Base-by-base conservation (phyloP, 116 monocot genomes). In the Trichopus zeylanicus region DNA sequence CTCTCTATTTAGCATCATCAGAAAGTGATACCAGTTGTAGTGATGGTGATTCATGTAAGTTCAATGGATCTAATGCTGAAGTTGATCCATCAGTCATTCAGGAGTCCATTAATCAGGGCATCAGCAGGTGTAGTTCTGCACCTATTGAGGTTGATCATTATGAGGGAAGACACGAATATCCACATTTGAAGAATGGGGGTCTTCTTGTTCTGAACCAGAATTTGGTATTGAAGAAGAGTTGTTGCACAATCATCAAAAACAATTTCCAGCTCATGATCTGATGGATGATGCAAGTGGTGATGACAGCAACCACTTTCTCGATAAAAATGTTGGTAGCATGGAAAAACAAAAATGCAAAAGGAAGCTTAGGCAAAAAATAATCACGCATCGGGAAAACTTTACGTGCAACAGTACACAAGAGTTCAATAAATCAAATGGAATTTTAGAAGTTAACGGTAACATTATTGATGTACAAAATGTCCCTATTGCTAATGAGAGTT, bases 21-120 rank as follows among this genome's bases (percentile, higher is more conserved):
- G 84, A 77, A 35, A 87, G 91, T 73, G 86, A 72, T 67, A 81
- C 77, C 7, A 90, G 81, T 55, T 79, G 59, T 38, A 87, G 84
- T 69, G 84, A 81, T 63, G 81, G 77, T 59, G 76, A 68, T 59
- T 86, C 74, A 53, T 71, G 70, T 65, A 70, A 59, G 21, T 78
- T 65, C 12, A 53, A 61, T 65, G 34, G 58, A 28, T 76, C 75
- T 15, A 55, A 47, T 64, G 33, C 70, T 20, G 82, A 79, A 51
- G 38, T 73, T 67, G 71, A 77, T 60, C 31, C 33, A 23, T 18
- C 6, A 0, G 65, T 46, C 11, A 61, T 31, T 47, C 64, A 75
- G 53, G 55, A 33, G 28, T 67, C 56, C 19, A 39, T 6, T 23
- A 63, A 51, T 7, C 47, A 55, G 46, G 35, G 35, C 42, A 61